Evolutionary conservation across 345 rosid genomes (phyloP).

Genomic region (Camelina laxa): DNA sequence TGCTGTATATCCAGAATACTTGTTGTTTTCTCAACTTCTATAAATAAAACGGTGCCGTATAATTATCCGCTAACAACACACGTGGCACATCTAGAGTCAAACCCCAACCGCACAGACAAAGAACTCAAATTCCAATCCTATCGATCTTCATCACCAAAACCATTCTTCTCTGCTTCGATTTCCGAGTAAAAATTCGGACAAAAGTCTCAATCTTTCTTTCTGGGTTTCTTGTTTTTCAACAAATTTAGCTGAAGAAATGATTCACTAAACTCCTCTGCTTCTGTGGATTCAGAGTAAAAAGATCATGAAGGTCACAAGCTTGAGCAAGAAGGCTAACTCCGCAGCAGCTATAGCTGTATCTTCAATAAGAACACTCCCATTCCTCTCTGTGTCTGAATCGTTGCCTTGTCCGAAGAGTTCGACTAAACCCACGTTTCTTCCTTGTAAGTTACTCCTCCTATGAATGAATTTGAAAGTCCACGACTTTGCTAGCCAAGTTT

Average conservation of each 20-base stretch:
- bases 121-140: constrained; percentile 22
- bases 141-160: constrained; percentile 38
- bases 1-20: no score
- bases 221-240: constrained; percentile 22
- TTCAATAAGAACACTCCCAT: constrained; percentile 59
- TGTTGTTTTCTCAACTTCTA: no score
- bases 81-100: constrained; percentile 20
- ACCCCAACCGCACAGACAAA: constrained; percentile 39
- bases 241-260: constrained; percentile 16
- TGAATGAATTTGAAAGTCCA: background rate
- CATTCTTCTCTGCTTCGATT: constrained; percentile 30
- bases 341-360: constrained; percentile 16
- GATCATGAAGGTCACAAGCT: constrained; percentile 26
- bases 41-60: constrained; percentile 1
- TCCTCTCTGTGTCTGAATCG: constrained; percentile 55
- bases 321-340: constrained; percentile 27
- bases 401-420: constrained; percentile 54
- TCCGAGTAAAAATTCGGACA: background rate
- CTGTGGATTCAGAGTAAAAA: constrained; percentile 8
- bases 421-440: constrained; percentile 45
- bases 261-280: constrained; percentile 29
- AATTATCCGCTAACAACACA: constrained; percentile 9
- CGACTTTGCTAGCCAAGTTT: background rate
- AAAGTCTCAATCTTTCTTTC: constrained; percentile 30
- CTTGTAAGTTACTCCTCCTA: constrained; percentile 52